These are phyloP conservation scores for Diaporthe eres DNA, from an alignment of 2,329 filamentous ascomycete genomes.

Conservation along the genomic window DNA sequence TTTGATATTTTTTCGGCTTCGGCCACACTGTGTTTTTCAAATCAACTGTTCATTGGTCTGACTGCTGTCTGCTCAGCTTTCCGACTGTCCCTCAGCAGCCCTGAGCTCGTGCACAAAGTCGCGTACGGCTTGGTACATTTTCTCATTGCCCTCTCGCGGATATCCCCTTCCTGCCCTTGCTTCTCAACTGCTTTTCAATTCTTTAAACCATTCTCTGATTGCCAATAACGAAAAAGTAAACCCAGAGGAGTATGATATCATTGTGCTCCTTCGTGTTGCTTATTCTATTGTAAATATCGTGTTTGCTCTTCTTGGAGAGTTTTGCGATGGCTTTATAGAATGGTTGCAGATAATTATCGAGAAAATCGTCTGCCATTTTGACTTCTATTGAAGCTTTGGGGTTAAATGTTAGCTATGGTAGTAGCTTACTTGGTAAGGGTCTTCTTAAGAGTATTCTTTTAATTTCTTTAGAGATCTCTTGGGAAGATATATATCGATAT, in stretches of 20 bases:
- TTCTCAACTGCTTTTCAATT: too few species aligned
- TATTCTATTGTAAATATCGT: too few species aligned
- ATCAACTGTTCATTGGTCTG: background rate
- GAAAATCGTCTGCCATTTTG: too few species aligned
- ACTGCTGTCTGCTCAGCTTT: background rate
- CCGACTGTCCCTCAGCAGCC: background rate
- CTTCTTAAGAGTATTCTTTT: background rate
- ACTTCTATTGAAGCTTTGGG: too few species aligned
- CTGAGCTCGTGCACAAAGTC: background rate
- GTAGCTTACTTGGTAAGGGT: too few species aligned
- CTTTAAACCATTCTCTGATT: background rate
- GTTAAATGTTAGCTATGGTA: too few species aligned
- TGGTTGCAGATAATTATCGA: too few species aligned
- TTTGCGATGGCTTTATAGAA: too few species aligned
- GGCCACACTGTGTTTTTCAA: background rate
- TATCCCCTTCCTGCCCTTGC: too few species aligned
- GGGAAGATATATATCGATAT: background rate
- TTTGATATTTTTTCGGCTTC: background rate
- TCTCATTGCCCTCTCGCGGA: background rate
- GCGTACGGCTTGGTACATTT: background rate
- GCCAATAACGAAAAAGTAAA: background rate
- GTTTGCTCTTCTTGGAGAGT: too few species aligned
- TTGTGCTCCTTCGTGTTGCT: too few species aligned
- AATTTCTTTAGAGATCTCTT: background rate
- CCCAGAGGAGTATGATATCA: background rate